phyloP scores from a whole-genome alignment of 768 basidiomycete species.

The Phylloporus rhodoxanthus region DNA sequence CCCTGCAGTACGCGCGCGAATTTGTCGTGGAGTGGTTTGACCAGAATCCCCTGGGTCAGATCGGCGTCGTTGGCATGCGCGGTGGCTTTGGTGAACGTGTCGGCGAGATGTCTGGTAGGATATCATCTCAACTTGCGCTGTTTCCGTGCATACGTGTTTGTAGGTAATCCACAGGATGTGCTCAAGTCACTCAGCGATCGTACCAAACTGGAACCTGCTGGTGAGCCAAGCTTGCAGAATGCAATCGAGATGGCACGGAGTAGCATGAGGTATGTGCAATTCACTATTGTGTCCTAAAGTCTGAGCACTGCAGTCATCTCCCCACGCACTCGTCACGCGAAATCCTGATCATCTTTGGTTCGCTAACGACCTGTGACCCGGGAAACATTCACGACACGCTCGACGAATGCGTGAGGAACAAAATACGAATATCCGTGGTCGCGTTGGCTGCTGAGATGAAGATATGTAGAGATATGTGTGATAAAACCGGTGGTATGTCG shows the following conservation, averaged over 20 bases:
- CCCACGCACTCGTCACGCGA: conserved; percentile 96
- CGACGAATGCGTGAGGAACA: conserved; percentile 74
- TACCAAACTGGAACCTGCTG: conserved; percentile 80
- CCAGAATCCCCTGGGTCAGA: conserved; percentile 96
- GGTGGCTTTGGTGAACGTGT: conserved; percentile 87
- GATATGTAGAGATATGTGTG: conserved; percentile 87
- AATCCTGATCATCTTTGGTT: conserved; percentile 90
- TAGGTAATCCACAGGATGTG: conserved; percentile 97
- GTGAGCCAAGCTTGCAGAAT: conserved; percentile 95
- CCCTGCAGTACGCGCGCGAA: conserved; percentile 83
- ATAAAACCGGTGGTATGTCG: conserved; percentile 78
- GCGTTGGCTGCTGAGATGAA: conserved; percentile 98
- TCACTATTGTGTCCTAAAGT: background rate
- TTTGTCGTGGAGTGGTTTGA: conserved; percentile 98
- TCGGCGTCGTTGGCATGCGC: conserved; percentile 90
- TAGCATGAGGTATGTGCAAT: conserved; percentile 72
- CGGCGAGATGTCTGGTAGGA: conserved; percentile 85
- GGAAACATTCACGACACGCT: conserved; percentile 94
- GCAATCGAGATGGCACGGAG: conserved; percentile 94
- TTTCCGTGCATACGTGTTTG: conserved; percentile 4
- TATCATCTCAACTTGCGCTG: background rate
- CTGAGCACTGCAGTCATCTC: conserved; percentile 62
- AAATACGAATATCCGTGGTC: conserved; percentile 88
- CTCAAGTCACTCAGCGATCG: conserved; percentile 78
- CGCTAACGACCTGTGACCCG: conserved; percentile 93